A percentile compares a stretch with the other conserved stretches of the same genome.
Conservation (phyloP, 2,329 filamentous ascomycete species). For the Didymella glomerata region DNA sequence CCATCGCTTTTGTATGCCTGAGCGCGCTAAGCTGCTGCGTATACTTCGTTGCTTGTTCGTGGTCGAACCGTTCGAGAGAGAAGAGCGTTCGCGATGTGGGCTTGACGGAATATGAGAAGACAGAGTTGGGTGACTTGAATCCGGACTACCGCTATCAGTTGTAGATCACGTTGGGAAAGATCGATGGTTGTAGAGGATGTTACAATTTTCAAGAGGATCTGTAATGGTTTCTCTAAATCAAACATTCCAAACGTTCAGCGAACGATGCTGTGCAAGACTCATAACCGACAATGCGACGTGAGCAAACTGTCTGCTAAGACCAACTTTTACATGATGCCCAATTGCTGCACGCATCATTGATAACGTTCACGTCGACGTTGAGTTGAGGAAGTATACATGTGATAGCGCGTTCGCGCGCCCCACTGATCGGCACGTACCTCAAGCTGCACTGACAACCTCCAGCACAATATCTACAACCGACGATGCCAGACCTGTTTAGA, state of each 20-base stretch:
- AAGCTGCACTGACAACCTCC: neutral
- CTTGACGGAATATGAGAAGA: constrained; percentile 69
- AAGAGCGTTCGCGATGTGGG: constrained; percentile 56
- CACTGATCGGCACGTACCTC: neutral
- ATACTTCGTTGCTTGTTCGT: constrained; percentile 67
- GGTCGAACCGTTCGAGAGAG: constrained; percentile 69
- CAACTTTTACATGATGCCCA: too few species aligned
- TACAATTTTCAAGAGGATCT: neutral
- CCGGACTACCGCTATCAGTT: constrained; percentile 68
- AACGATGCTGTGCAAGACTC: neutral
- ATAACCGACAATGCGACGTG: neutral
- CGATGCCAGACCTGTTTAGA: neutral
- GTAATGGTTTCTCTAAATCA: neutral
- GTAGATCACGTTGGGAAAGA: constrained; percentile 40
- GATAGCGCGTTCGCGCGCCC: neutral
- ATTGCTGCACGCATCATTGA: neutral
- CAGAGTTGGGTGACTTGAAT: constrained; percentile 66
- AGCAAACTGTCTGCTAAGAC: neutral
- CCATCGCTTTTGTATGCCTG: constrained; percentile 75
- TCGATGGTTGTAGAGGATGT: neutral
- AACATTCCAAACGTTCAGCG: neutral
- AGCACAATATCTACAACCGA: neutral
- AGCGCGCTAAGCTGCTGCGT: constrained; percentile 67
- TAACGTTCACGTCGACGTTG: neutral
- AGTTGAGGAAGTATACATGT: neutral